Evolutionary conservation across 2,329 filamentous ascomycete genomes (phyloP), one percentile per base, ranked within the genome.

Genomic region (Hypoxylon sp.): DNA sequence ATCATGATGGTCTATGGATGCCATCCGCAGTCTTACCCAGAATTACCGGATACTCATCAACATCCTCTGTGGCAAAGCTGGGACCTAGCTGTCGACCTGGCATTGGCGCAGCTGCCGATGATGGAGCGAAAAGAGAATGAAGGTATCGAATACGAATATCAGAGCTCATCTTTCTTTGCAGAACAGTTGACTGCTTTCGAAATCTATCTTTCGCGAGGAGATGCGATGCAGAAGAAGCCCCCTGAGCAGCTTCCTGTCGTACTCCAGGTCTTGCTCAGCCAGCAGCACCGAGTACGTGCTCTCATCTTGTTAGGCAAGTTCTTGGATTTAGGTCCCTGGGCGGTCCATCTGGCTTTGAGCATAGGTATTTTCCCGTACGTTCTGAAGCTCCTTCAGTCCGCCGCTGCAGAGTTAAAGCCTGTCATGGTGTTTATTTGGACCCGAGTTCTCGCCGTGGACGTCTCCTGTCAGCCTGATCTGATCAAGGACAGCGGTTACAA

Each of bases 361-460:
- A 99, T 99, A 67, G 96, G 96, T 23, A 99, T 99, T 68, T 99
- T 99, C 78, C 96, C 96, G 0, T 99, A 99, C 76, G 96, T 99
- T n/a, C 83, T 99, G 32, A 99, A 99, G 80, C 84, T 99, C 25
- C 83, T 99, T 16, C 96, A 99, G 78, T 98, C 96, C 3, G 95
- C 96, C 48, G 96, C 96, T 0, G 88, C 93, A 48, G 96, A 99
- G 78, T 82, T 99, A 67, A 98, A 98, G 76, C 95, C 96, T 0
- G 94, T 98, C 65, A 98, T 99, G 96, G 94, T 99, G 4, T 99
- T 98, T 78, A 99, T 99, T 68, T 99, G 96, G 96, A 94, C 96
- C 5, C 88, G 96, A 51, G 93, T 99, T 45, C 88, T 99, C 69
- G 96, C 96, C 6, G 96, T 99, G 5, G 96, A 99, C 75, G 90